Evolutionary conservation across 2,329 filamentous ascomycete species (phyloP).

Genomic region (Laburnicola sp.): DNA sequence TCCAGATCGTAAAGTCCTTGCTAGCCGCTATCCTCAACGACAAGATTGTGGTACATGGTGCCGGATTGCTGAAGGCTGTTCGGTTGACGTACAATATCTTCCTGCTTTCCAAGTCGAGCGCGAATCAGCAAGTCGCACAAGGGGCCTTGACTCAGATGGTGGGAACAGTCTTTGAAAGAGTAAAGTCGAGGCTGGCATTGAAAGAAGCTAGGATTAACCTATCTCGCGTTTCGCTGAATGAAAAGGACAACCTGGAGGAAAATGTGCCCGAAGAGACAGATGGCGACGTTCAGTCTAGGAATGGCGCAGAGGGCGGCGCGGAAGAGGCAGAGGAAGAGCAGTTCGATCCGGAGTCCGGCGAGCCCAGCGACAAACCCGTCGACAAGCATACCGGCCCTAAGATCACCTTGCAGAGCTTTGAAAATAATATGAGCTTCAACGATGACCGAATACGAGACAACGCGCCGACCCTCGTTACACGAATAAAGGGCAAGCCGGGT

Average conservation of each 20-base stretch:
- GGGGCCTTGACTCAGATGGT: constrained; percentile 98
- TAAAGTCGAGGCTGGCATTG: constrained; percentile 81
- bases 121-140: constrained; percentile 96
- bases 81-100: constrained; percentile 99
- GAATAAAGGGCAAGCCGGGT: constrained; percentile 54
- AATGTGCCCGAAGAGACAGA: constrained; percentile 30
- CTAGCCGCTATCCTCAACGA: constrained; percentile 95
- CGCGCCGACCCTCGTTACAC: constrained; percentile 68
- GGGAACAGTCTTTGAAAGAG: constrained; percentile 93
- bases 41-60: constrained; percentile 97
- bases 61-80: constrained; percentile 92
- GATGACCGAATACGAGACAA: constrained; percentile 68
- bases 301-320: constrained; percentile 35
- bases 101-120: constrained; percentile 86
- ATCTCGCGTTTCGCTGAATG: constrained; percentile 50
- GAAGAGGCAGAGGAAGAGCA: constrained; percentile 49
- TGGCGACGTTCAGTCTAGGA: constrained; percentile 25
- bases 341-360: constrained; percentile 39
- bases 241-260: constrained; percentile 39
- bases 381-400: constrained; percentile 57
- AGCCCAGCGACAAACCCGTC: constrained; percentile 49
- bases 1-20: constrained; percentile 97
- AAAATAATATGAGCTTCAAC: constrained; percentile 67
- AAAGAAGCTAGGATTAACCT: constrained; percentile 75
- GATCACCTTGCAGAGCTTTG: constrained; percentile 70